Evolutionary conservation across 2,329 filamentous ascomycete genomes (phyloP).

Genomic region (Fusarium camptoceras): DNA sequence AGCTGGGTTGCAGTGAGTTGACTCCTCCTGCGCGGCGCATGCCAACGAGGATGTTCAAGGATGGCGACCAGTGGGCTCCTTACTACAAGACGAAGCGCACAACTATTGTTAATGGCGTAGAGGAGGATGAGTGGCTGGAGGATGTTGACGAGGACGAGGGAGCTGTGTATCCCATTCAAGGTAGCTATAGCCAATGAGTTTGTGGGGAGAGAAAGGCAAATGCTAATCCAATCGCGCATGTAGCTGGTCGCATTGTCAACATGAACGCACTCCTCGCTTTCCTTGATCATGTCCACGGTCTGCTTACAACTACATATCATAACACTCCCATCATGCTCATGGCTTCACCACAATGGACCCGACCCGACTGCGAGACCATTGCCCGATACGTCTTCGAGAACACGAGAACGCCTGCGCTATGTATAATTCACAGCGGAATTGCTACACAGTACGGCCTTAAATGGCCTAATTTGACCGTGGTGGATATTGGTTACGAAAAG

Average conservation of each 20-base stretch:
- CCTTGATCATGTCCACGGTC: constrained; percentile 89
- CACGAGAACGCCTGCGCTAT: constrained; percentile 92
- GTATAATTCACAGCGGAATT: constrained; percentile 87
- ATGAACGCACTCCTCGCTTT: constrained; percentile 96
- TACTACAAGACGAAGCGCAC: constrained; percentile 79
- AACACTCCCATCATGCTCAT: constrained; percentile 95
- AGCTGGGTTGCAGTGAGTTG: constrained; percentile 90
- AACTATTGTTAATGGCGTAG: constrained; percentile 61
- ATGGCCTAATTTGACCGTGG: constrained; percentile 80
- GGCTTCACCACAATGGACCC: constrained; percentile 89
- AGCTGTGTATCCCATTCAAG: constrained; percentile 85
- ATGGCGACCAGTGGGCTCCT: constrained; percentile 80
- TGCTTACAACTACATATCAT: constrained; percentile 91
- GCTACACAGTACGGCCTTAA: constrained; percentile 88
- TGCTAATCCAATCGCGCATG: constrained; percentile 39
- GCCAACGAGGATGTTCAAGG: constrained; percentile 93
- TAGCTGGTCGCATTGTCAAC: constrained; percentile 84
- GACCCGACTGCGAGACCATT: constrained; percentile 86
- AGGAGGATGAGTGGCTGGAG: constrained; percentile 83
- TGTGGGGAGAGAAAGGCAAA: not conserved
- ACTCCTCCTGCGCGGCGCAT: constrained; percentile 89
- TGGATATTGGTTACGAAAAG: constrained; percentile 93
- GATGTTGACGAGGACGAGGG: constrained; percentile 89
- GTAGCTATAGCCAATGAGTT: constrained; percentile 51
- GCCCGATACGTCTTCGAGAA: constrained; percentile 97